A percentile compares a stretch with the other conserved stretches of the same genome.
phyloP scores from a whole-genome alignment of 306 rosid species.

The Vigna radiata region DNA sequence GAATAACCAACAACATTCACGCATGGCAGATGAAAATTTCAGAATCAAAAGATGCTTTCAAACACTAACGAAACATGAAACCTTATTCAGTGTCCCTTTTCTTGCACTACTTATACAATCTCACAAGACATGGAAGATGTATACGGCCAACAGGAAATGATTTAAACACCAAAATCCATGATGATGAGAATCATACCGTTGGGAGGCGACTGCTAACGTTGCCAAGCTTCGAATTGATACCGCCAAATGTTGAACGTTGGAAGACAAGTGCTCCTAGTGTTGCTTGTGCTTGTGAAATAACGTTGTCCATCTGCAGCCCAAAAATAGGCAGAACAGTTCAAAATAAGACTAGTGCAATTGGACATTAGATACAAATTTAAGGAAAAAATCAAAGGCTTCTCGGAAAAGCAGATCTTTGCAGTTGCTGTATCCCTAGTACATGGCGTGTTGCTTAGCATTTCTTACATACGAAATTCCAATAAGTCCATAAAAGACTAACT shows the following conservation, averaged over 20 bases:
- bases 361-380: not conserved
- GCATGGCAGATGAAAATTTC: conserved; percentile 1
- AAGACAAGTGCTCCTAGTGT: conserved; percentile 86
- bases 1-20: not conserved
- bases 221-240: conserved; percentile 93
- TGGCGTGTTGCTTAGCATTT: too few relatives aligned
- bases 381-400: conserved; percentile 17
- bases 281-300: conserved; percentile 97
- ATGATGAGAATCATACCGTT: conserved; percentile 60
- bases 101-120: conserved; percentile 5
- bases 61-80: conserved; percentile 13
- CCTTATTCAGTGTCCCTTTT: not conserved
- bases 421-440: not conserved
- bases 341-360: conserved; percentile 32
- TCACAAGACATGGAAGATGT: not conserved
- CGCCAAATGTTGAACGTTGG: conserved; percentile 95
- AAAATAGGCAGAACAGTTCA: conserved; percentile 29
- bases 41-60: not conserved
- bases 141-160: conserved; percentile 18
- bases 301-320: conserved; percentile 75
- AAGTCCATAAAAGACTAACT: too few relatives aligned
- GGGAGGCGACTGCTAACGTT: conserved; percentile 96
- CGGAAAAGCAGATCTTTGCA: not conserved
- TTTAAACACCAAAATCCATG: conserved; percentile 18
- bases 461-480: too few relatives aligned